Conservation (phyloP, 495 filamentous ascomycete genomes). For the Geoglossum glabrum region DNA sequence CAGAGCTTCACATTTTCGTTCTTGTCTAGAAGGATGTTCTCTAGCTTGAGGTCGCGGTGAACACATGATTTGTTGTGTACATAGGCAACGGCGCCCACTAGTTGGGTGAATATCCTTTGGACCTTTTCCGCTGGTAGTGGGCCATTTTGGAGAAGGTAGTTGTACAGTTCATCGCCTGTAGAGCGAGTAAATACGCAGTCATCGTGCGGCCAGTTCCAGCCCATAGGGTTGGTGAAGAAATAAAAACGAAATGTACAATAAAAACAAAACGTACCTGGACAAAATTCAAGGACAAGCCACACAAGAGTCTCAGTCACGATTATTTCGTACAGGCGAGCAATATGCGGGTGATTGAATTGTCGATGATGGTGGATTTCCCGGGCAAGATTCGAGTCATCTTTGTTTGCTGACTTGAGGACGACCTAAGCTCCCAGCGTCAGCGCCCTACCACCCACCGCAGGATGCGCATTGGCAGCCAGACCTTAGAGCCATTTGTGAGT, state of each 20-base stretch:
- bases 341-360: conserved; percentile 94
- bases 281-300: conserved; percentile 94
- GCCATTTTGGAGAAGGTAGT: conserved; percentile 76
- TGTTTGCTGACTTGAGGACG: conserved; percentile 92
- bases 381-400: conserved; percentile 84
- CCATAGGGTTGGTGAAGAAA: background rate
- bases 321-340: conserved; percentile 90
- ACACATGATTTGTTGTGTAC: conserved; percentile 92
- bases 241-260: conserved; percentile 25
- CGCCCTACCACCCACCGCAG: background rate
- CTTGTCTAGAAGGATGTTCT: conserved; percentile 94
- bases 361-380: conserved; percentile 97
- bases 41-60: conserved; percentile 88
- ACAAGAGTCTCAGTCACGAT: conserved; percentile 88
- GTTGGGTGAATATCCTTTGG: conserved; percentile 85
- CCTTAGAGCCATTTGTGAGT: conserved; percentile 96
- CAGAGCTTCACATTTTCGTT: conserved; percentile 96
- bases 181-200: background rate
- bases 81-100: conserved; percentile 88
- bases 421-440: conserved; percentile 34
- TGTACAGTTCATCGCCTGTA: conserved; percentile 87
- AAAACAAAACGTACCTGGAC: conserved; percentile 45
- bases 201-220: background rate
- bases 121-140: conserved; percentile 72
- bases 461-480: conserved; percentile 15